phyloP scores from a whole-genome alignment of 805 yeast species.

The Candida argentea region DNA sequence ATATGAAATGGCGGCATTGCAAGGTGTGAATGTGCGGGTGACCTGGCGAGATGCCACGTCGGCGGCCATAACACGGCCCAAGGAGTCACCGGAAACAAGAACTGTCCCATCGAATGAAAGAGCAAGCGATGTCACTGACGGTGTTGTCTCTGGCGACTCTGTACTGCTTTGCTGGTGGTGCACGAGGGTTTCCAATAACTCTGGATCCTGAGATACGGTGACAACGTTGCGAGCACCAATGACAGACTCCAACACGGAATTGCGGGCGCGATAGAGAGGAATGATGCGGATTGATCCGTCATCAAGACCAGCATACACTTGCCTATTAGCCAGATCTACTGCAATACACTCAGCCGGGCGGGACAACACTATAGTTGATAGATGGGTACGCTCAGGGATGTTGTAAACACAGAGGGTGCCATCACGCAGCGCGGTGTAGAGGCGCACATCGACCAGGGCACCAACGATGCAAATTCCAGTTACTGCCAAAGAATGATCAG shows the following conservation, averaged over 20 bases:
- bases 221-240: slow-evolving; percentile 48
- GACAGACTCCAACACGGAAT: slow-evolving; percentile 42
- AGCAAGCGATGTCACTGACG: slow-evolving; percentile 40
- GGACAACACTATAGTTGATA: slow-evolving; percentile 67
- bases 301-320: slow-evolving; percentile 56
- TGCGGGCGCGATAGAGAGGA: slow-evolving; percentile 34
- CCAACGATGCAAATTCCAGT: slow-evolving; percentile 45
- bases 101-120: slow-evolving; percentile 68
- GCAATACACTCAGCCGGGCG: slow-evolving; percentile 46
- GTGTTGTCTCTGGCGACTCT: slow-evolving; percentile 5
- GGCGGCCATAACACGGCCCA: slow-evolving; percentile 57
- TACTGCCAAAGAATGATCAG: slow-evolving; percentile 52
- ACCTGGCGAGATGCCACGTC: slow-evolving; percentile 68
- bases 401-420: slow-evolving; percentile 67
- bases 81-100: slow-evolving; percentile 61
- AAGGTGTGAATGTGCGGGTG: slow-evolving; percentile 41
- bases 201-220: slow-evolving; percentile 42
- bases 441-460: slow-evolving; percentile 43
- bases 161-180: slow-evolving; percentile 29
- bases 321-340: slow-evolving; percentile 72
- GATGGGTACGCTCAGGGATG: slow-evolving; percentile 32
- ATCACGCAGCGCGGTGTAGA: slow-evolving; percentile 66
- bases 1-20: slow-evolving; percentile 25
- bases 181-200: slow-evolving; percentile 40
- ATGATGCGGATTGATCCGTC: slow-evolving; percentile 54